Evolutionary conservation across 176 grass and related monocot species (phyloP).

Genomic region (Chrysopogon serrulatus): DNA sequence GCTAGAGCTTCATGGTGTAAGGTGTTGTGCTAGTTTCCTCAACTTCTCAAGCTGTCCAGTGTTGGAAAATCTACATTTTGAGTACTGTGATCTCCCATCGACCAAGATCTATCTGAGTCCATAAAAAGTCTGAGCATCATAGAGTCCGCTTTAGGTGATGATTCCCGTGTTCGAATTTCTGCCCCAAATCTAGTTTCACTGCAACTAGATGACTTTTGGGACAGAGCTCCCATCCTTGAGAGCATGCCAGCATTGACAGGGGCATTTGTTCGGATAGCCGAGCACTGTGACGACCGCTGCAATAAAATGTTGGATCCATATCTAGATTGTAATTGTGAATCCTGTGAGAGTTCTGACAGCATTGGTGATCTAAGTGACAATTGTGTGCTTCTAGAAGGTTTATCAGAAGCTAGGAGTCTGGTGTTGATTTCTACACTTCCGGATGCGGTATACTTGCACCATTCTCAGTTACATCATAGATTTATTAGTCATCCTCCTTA

Average conservation of each 20-base stretch:
- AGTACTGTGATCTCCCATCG: not conserved
- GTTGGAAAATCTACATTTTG: not conserved
- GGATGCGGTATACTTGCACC: not conserved
- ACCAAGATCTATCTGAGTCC: slow-evolving; percentile 6
- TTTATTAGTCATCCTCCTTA: not conserved
- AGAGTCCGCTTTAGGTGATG: not conserved
- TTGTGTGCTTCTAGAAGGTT: too few species aligned
- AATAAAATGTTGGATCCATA: not conserved
- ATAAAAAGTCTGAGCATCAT: not conserved
- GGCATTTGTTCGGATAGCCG: not conserved
- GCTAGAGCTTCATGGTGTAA: not conserved
- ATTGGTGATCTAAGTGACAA: not conserved
- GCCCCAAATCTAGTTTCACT: not conserved
- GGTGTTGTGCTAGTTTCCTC: not conserved
- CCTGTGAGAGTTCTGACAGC: not conserved
- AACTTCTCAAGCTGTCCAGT: not conserved
- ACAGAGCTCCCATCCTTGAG: slow-evolving; percentile 5
- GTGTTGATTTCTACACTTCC: too few species aligned
- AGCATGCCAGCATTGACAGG: not conserved
- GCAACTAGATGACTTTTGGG: not conserved
- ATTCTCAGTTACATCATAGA: not conserved
- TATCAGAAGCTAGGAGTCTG: too few species aligned
- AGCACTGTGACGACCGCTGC: not conserved
- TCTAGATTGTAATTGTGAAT: not conserved
- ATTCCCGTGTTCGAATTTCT: not conserved